phyloP scores from a whole-genome alignment of 306 rosid genomes.

The Dalbergia cochinchinensis region DNA sequence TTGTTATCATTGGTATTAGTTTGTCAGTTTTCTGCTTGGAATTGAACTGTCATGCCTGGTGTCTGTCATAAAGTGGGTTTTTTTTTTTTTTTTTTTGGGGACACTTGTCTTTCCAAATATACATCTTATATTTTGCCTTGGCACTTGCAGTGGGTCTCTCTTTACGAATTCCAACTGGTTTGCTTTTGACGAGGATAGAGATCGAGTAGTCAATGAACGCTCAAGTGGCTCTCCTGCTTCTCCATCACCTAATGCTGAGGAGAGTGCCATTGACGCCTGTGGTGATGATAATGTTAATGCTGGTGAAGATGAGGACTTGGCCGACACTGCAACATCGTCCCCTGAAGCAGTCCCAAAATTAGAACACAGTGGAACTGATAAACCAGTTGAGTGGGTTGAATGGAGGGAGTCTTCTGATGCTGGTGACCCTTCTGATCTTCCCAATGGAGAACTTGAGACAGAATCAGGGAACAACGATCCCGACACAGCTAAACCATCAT shows the following conservation, averaged over 20 bases:
- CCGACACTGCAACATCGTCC: slow-evolving; percentile 83
- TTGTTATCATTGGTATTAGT: slow-evolving; percentile 7
- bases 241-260: slow-evolving; percentile 76
- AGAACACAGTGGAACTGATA: slow-evolving; percentile 70
- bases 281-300: slow-evolving; percentile 62
- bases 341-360: slow-evolving; percentile 62
- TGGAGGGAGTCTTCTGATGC: slow-evolving; percentile 96
- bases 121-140: slow-evolving; percentile 33
- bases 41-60: slow-evolving; percentile 16
- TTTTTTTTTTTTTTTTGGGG: too few relatives aligned
- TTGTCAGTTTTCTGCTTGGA: neutral
- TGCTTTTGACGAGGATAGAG: slow-evolving; percentile 87
- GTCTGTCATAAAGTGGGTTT: neutral
- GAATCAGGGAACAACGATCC: slow-evolving; percentile 49
- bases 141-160: slow-evolving; percentile 80
- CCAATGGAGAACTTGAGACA: slow-evolving; percentile 71
- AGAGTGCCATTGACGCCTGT: slow-evolving; percentile 48
- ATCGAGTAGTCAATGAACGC: slow-evolving; percentile 68
- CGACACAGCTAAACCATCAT: slow-evolving; percentile 58
- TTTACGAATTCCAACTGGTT: slow-evolving; percentile 99
- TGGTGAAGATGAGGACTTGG: slow-evolving; percentile 85
- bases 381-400: slow-evolving; percentile 97
- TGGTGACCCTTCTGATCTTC: slow-evolving; percentile 69
- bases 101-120: slow-evolving; percentile 19
- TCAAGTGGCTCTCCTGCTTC: slow-evolving; percentile 75